Evolutionary conservation across 2,329 filamentous ascomycete genomes (phyloP).

Genomic region (Thielaviopsis musarum): DNA sequence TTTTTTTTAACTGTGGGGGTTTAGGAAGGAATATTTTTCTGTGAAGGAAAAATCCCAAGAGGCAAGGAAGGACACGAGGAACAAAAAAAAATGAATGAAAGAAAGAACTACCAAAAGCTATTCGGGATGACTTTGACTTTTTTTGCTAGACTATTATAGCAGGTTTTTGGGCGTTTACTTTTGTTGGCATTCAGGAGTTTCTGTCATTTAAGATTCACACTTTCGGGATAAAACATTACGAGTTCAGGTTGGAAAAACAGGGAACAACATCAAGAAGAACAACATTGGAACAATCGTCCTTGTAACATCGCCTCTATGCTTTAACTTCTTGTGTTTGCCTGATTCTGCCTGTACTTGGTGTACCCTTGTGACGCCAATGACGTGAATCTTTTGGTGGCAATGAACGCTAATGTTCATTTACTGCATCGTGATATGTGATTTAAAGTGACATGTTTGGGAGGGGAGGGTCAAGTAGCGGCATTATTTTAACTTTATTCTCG

Average conservation of each 20-base stretch:
- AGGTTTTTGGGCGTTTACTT: not conserved
- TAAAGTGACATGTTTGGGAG: too few species aligned
- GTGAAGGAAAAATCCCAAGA: not conserved
- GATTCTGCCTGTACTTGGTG: not conserved
- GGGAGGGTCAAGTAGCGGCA: too few species aligned
- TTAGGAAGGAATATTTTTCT: not conserved
- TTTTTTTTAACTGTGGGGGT: not conserved
- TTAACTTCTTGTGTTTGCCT: not conserved
- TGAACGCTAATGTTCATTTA: too few species aligned
- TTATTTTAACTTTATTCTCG: too few species aligned
- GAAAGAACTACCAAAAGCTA: conserved; percentile 18
- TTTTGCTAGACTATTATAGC: conserved; percentile 16
- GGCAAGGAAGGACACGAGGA: conserved; percentile 9
- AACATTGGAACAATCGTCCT: conserved; percentile 1
- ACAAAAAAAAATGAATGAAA: conserved; percentile 5
- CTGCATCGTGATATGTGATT: not conserved
- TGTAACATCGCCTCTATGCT: not conserved
- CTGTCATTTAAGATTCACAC: not conserved
- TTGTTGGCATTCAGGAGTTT: not conserved
- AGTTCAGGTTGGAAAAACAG: conserved; percentile 1
- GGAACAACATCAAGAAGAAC: not conserved
- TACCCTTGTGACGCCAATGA: not conserved
- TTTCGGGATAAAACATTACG: not conserved
- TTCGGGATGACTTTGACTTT: conserved; percentile 23
- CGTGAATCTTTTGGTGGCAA: not conserved